Percentiles rank a stretch among this genome's conserved stretches.
These are phyloP conservation scores for Panus rudis DNA, from an alignment of 768 basidiomycete species.

Conservation along the genomic window DNA sequence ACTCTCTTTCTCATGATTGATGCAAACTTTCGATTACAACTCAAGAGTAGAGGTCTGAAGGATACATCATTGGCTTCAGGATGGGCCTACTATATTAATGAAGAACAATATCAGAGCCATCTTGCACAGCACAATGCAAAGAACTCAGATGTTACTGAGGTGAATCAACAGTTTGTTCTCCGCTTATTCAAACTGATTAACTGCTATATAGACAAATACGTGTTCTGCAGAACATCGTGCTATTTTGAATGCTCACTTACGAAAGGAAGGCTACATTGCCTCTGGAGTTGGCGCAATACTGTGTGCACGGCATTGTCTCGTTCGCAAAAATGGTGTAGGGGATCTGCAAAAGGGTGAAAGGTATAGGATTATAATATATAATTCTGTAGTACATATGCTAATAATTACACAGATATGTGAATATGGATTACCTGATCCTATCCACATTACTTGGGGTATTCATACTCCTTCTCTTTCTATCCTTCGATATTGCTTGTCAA, in stretches of 20 bases:
- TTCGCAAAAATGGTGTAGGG: conserved; percentile 15
- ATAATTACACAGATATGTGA: conserved; percentile 7
- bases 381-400: neutral
- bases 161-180: conserved; percentile 1
- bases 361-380: conserved; percentile 5
- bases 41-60: conserved; percentile 7
- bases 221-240: conserved; percentile 8
- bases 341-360: conserved; percentile 22
- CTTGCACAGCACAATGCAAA: conserved; percentile 6
- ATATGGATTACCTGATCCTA: conserved; percentile 18
- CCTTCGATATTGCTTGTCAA: conserved; percentile 21
- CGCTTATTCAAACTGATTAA: neutral
- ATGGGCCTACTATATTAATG: conserved; percentile 20
- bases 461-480: neutral
- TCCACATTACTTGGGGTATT: neutral
- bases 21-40: conserved; percentile 24
- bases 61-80: conserved; percentile 21
- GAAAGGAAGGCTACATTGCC: conserved; percentile 4
- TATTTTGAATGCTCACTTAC: conserved; percentile 9
- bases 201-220: conserved; percentile 10
- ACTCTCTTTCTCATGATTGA: conserved; percentile 20
- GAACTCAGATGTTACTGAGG: conserved; percentile 11
- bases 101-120: conserved; percentile 13
- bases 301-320: conserved; percentile 18
- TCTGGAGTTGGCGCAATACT: conserved; percentile 12